A percentile compares a stretch with the other conserved stretches of the same genome.
Conservation (phyloP, 1,284 basidiomycete species). For the Ustilago sp. region DNA sequence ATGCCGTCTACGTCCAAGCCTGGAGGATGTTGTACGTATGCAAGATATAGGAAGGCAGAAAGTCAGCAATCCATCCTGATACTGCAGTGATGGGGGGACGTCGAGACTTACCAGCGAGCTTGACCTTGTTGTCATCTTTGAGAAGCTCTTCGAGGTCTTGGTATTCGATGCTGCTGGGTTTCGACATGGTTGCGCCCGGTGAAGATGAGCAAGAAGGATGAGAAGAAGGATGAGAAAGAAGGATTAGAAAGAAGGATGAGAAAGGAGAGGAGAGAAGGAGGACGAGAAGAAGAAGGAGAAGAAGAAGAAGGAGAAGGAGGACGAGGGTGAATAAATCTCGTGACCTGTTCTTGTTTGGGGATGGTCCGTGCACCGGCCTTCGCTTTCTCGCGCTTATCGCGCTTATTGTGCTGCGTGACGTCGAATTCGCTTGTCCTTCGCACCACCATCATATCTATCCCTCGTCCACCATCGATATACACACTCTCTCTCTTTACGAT, state of each 20-base stretch:
- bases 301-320: no score
- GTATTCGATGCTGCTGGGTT: conserved; percentile 25
- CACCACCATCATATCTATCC: background rate
- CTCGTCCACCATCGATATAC: background rate
- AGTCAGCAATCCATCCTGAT: background rate
- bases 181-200: conserved; percentile 20
- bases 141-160: conserved; percentile 70
- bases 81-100: background rate
- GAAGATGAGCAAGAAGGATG: background rate
- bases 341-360: conserved; percentile 1
- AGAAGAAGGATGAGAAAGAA: background rate
- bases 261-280: background rate
- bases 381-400: background rate
- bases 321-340: background rate
- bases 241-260: no score
- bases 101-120: conserved; percentile 75
- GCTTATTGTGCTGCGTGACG: no score
- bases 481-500: background rate
- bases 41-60: background rate
- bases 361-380: conserved; percentile 22
- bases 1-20: conserved; percentile 78
- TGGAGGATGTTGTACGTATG: conserved; percentile 7
- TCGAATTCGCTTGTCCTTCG: background rate
- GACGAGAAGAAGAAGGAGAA: background rate
- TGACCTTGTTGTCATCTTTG: conserved; percentile 82